A percentile compares a stretch with the other conserved stretches of the same genome.
Evolutionary conservation across 2,329 filamentous ascomycete species (phyloP).

Genomic region (Ilyonectria sp.): DNA sequence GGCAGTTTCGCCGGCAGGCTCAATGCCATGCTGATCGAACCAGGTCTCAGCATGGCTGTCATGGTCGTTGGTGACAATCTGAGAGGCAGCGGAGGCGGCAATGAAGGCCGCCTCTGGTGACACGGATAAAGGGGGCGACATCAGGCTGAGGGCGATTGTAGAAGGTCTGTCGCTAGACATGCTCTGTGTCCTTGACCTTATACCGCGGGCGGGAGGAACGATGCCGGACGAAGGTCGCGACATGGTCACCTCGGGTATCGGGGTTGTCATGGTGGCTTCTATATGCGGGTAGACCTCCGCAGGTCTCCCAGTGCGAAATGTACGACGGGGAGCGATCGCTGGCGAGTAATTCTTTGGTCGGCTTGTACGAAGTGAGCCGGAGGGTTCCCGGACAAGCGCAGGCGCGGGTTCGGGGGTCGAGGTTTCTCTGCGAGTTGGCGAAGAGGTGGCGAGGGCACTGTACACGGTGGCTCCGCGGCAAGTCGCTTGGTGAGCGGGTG

Average conservation of each 20-base stretch:
- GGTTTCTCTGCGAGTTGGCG: slow-evolving; percentile 31
- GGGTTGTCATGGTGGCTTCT: slow-evolving; percentile 48
- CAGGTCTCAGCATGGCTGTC: slow-evolving; percentile 80
- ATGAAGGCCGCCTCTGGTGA: slow-evolving; percentile 90
- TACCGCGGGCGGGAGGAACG: slow-evolving; percentile 51
- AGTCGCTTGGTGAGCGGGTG: slow-evolving; percentile 29
- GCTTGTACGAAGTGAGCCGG: slow-evolving; percentile 40
- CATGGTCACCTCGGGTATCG: slow-evolving; percentile 45
- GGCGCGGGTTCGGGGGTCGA: slow-evolving; percentile 36
- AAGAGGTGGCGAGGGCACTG: slow-evolving; percentile 34
- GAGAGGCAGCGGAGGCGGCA: slow-evolving; percentile 87
- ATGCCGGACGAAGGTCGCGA: slow-evolving; percentile 55
- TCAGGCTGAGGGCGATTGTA: slow-evolving; percentile 69
- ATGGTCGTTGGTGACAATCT: slow-evolving; percentile 92
- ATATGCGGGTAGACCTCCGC: slow-evolving; percentile 43
- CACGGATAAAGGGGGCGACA: slow-evolving; percentile 77
- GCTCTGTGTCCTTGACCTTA: slow-evolving; percentile 71
- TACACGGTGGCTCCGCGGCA: slow-evolving; percentile 36
- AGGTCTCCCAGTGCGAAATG: slow-evolving; percentile 37
- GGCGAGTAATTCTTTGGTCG: slow-evolving; percentile 32
- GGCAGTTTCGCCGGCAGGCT: slow-evolving; percentile 77
- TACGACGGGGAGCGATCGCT: slow-evolving; percentile 37
- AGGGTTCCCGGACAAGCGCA: slow-evolving; percentile 32
- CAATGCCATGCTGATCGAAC: slow-evolving; percentile 78
- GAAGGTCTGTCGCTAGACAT: slow-evolving; percentile 81